Conservation (phyloP, 192 early-diverging fungal genomes). For the Ramicandelaber brevisporus region DNA sequence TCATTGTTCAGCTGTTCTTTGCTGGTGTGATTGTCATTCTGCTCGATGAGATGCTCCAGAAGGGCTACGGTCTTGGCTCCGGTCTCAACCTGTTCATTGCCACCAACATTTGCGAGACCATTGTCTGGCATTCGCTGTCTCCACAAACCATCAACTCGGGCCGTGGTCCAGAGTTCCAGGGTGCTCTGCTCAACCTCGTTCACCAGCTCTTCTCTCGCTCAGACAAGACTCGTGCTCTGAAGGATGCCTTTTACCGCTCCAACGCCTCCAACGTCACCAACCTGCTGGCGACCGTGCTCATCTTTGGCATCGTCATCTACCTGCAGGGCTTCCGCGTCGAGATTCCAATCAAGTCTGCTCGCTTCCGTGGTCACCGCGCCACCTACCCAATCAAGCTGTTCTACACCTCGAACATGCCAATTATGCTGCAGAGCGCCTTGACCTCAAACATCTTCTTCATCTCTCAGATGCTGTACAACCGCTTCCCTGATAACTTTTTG, state of each 20-base stretch:
- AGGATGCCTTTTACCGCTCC: constrained; percentile 88
- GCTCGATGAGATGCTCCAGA: constrained; percentile 97
- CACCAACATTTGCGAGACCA: constrained; percentile 98
- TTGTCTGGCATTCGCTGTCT: constrained; percentile 96
- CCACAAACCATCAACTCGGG: constrained; percentile 97
- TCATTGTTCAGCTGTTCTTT: constrained; percentile 92
- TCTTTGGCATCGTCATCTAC: constrained; percentile 79
- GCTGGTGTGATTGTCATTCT: constrained; percentile 94
- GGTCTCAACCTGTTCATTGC: constrained; percentile 99
- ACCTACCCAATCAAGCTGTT: constrained; percentile 99
- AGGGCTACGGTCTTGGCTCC: constrained; percentile 98
- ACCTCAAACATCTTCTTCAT: constrained; percentile 95
- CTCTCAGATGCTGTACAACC: constrained; percentile 92
- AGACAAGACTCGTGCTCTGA: constrained; percentile 90
- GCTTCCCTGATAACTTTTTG: constrained; percentile 90
- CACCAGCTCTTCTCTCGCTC: constrained; percentile 81
- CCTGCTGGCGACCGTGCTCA: constrained; percentile 65
- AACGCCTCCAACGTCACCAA: constrained; percentile 73
- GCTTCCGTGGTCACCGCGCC: constrained; percentile 89
- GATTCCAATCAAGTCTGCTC: constrained; percentile 91
- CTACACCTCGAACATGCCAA: constrained; percentile 99
- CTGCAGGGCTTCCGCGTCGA: constrained; percentile 99
- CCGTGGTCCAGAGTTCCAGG: constrained; percentile 96
- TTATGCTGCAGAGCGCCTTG: constrained; percentile 97
- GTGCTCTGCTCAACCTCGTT: constrained; percentile 86